Conservation (phyloP, 2,329 filamentous ascomycete genomes). For the Blumeria hordei region DNA sequence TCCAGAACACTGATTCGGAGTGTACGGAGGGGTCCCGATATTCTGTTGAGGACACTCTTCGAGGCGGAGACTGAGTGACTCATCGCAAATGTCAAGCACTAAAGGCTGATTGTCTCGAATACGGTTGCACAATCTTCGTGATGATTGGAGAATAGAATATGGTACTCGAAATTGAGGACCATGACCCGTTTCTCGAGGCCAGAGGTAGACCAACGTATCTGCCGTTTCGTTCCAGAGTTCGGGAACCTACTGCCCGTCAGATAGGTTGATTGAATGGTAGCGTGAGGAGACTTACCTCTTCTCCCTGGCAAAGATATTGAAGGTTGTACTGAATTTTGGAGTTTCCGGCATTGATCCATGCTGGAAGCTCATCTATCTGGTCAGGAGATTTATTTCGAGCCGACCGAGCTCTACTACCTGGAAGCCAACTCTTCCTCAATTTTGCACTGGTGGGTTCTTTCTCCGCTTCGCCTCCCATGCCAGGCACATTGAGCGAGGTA, state of each 20-base stretch:
- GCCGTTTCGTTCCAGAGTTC: slow-evolving; percentile 32
- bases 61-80: slow-evolving; percentile 18
- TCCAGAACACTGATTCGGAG: slow-evolving; percentile 5
- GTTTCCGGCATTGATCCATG: slow-evolving; percentile 32
- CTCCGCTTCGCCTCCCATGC: slow-evolving; percentile 1
- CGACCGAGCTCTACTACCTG: slow-evolving; percentile 3
- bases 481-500: slow-evolving; percentile 2
- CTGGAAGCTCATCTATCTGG: neutral
- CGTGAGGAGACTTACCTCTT: slow-evolving; percentile 22
- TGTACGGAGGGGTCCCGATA: slow-evolving; percentile 18
- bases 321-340: slow-evolving; percentile 31
- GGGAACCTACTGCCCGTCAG: slow-evolving; percentile 24
- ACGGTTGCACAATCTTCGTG: slow-evolving; percentile 12
- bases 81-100: slow-evolving; percentile 15
- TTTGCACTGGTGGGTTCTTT: slow-evolving; percentile 1
- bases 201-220: slow-evolving; percentile 31
- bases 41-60: slow-evolving; percentile 17
- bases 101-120: slow-evolving; percentile 4
- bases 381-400: slow-evolving; percentile 5
- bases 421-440: slow-evolving; percentile 7
- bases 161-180: slow-evolving; percentile 37
- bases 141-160: slow-evolving; percentile 27
- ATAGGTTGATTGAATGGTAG: neutral
- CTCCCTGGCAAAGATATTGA: slow-evolving; percentile 24
- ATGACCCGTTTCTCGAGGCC: slow-evolving; percentile 23